Evolutionary conservation across 257 asterid genomes (phyloP).

Genomic region (Craterostigma plantagineum): DNA sequence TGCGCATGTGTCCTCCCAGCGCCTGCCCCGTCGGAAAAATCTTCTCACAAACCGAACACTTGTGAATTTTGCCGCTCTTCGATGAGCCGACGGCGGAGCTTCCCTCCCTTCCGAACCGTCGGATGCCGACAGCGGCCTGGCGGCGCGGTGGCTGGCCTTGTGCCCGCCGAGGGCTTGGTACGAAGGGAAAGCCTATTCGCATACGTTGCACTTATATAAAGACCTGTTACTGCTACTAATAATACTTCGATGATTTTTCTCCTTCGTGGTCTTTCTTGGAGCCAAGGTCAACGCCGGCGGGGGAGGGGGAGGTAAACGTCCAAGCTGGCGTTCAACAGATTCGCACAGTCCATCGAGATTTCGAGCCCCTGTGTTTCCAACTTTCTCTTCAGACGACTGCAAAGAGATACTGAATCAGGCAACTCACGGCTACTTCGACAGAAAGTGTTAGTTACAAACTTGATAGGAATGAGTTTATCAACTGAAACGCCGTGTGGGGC

Average conservation of each 20-base stretch:
- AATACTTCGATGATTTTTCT: too few species aligned
- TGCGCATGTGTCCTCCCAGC: constrained; percentile 84
- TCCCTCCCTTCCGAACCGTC: constrained; percentile 10
- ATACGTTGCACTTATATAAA: constrained; percentile 39
- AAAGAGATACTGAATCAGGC: constrained; percentile 39
- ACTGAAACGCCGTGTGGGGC: constrained; percentile 71
- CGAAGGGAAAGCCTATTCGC: constrained; percentile 35
- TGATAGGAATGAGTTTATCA: constrained; percentile 10
- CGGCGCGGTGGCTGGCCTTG: constrained; percentile 90
- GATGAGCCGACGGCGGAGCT: constrained; percentile 14
- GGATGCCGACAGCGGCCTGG: constrained; percentile 9
- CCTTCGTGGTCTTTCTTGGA: background rate
- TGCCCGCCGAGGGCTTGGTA: constrained; percentile 94
- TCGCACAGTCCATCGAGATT: constrained; percentile 44
- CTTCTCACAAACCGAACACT: constrained; percentile 48
- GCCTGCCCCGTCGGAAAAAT: constrained; percentile 78
- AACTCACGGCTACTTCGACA: constrained; percentile 32
- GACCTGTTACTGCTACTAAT: too few species aligned
- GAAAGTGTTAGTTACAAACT: constrained; percentile 8
- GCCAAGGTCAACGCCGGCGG: background rate
- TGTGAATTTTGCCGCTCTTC: constrained; percentile 41
- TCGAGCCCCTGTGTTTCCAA: constrained; percentile 53
- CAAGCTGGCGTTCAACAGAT: constrained; percentile 48
- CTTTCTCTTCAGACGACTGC: constrained; percentile 39
- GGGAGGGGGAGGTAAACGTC: constrained; percentile 26